Evolutionary conservation across 2,329 filamentous ascomycete species (phyloP), one percentile per base, ranked within the genome.

Genomic region (Pleoardoris graminearum): DNA sequence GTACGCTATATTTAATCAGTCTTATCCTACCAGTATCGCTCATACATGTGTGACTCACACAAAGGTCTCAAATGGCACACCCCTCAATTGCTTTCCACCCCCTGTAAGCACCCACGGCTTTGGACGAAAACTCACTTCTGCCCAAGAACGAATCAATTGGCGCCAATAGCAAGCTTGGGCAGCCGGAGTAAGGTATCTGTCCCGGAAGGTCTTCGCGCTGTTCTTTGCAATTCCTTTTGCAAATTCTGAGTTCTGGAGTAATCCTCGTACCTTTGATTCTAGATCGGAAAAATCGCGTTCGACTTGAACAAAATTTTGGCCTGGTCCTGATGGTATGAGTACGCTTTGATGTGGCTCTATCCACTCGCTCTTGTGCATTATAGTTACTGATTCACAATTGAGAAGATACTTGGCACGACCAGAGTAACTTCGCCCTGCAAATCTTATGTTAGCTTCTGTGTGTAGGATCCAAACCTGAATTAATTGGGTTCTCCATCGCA

Each of bases 131-230:
- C 75, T 75, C 33, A 75, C 75, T 11, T 55, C 55, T 27, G 55
- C 61, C 71, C 73, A 76, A 2, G 56, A 63, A 22, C 67, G 59
- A 23, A 81, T 69, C 52, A 82, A 60, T 39, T 76, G 71, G 10
- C 81, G 73, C 81, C 81, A 83, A 57, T 83, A 83, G 55, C 80
- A 84, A 2, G 77, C 75, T 63, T 83, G 79, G 1, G 81, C 80
- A 3, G 80, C 79, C 1, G 80, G 79, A 1, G 80, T 82, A 25
- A 83, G 67, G 59, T 82, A 83, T 3, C 78, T 68, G 58, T 83
- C 79, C 2, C 80, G 74, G 59, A 82, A 82, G 14, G 74, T 76
- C 36, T 62, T 62, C 5, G 78, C 73, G 3, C 72, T 74, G 58
- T 82, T 81, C 23, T 76, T 67, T 12, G 81, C 81, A 48, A 85